Base-by-base conservation (phyloP, 2,329 filamentous ascomycete genomes). In the Ambrosiella xylebori region DNA sequence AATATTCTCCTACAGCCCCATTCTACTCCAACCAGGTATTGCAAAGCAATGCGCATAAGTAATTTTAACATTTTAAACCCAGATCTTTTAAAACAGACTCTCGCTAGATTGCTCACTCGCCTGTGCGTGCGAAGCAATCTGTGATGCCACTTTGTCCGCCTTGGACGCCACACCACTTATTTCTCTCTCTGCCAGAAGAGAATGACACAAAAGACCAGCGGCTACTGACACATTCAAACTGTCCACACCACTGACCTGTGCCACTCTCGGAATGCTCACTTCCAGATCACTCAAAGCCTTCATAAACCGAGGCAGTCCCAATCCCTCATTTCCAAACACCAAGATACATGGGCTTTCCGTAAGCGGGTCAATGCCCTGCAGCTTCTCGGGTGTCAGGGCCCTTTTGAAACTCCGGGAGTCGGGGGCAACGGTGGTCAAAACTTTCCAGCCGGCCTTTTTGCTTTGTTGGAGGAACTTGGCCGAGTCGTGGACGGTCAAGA, bases 141-240 rank as follows among this genome's bases (percentile, higher is more conserved):
- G 17, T 9, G 9, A 8, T 36, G 17, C 47, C n/a, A 35, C 17
- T 19, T 11, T 19, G 11, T 51, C 47, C 47, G 47, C 47, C 12
- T 19, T 27, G 2, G 17, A 15, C 35, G 19, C 47, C 19, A 27
- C 40, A 41, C 40, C 44, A 17, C 19, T 17, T 19, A 7, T 19
- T 36, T 27, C 19, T 35, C 52, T 54, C 39, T 41, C 41, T 15
- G 52, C 38, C 38, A 63, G 41, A 38, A 93, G 88, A 0, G 83
- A 74, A 62, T 83, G 78, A 61, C 83, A 84, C 55, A 97, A 71
- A 54, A 97, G 72, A 0, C 81, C 88, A 6, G 87, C 81, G 1
- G 93, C 91, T 17, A 95, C 90, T 66, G 87, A 88, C 44, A 97
- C 93, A 67, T 98, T 97, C 68, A 98, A 71, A 68, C 89, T 95